Base-by-base conservation (phyloP, 306 rosid species). In the Lathyrus tuberosus region DNA sequence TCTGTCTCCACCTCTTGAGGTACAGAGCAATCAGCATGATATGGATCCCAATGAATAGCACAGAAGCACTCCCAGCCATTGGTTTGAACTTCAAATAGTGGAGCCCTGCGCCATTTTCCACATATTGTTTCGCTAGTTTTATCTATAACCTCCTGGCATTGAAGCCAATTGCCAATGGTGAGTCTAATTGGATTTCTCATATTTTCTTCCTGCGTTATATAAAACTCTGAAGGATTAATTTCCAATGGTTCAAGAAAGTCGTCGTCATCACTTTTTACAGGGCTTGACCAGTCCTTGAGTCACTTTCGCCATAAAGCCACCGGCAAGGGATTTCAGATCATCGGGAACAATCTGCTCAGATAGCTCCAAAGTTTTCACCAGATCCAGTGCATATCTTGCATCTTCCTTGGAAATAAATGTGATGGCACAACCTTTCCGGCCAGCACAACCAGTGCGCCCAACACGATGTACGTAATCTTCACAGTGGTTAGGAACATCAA, bases 381-480 rank as follows among this genome's bases (percentile, higher is more conserved):
- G 84, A 85, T 89, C 96, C 12, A 96, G 98, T 35, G 96, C 88
- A 84, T 89, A 89, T 82, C 92, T 85, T 42, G 92, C 86, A 67
- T 89, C 98, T 18, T 89, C 98, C 77, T 88, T 96, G 2, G 95
- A 83, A 62, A 92, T 81, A 84, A 92, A 92, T 12, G 98, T 92
- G 65, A 92, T 92, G 40, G 96, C 92, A 61, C 91, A 92, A 33
- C 96, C 98, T 78, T 92, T 89, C 56, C 93, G 89, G 6, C 96
- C 98, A 75, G 98, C 98, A 26, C 96, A 89, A 17, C 98, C 98
- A 11, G 98, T 92, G 46, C 96, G 95, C 41, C 96, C 96, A 71
- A 92, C 98, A 10, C 98, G 96, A 66, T 92, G 98, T 40, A 92
- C 98, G 77, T 92, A 92, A 67, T 92, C 98, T 83, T 92, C 98